These are phyloP conservation scores for Heliamphora pulchella DNA, from an alignment of 179 eudicot species.

Conservation along the genomic window DNA sequence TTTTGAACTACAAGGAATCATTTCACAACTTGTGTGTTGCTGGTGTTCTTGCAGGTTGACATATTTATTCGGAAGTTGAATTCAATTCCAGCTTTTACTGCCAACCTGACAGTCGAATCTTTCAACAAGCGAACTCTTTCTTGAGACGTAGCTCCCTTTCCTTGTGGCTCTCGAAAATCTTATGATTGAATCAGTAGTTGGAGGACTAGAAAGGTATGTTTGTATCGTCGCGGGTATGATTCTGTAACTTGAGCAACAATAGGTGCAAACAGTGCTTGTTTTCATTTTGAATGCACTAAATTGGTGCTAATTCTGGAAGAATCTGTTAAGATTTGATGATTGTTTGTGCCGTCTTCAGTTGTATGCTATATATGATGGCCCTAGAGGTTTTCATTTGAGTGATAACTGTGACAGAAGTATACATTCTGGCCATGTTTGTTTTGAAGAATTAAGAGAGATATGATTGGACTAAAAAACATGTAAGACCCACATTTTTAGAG, in stretches of 20 bases:
- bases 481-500: no score
- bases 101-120: slow-evolving; percentile 89
- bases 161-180: neutral
- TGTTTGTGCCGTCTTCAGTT: neutral
- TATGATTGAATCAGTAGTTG: neutral
- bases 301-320: neutral
- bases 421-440: neutral
- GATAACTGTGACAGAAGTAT: neutral
- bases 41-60: slow-evolving; percentile 49
- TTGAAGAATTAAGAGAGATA: no score
- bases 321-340: neutral
- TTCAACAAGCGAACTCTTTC: slow-evolving; percentile 90
- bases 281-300: neutral
- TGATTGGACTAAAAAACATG: no score
- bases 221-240: neutral
- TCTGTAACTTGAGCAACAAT: neutral
- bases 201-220: neutral
- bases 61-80: slow-evolving; percentile 78
- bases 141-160: slow-evolving; percentile 17
- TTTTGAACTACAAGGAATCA: neutral
- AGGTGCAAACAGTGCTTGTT: neutral
- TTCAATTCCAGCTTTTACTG: slow-evolving; percentile 95
- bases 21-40: neutral
- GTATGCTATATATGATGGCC: neutral
- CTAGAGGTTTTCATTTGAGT: neutral